Percentiles rank a stretch among this genome's conserved stretches.
Conservation (phyloP, 192 early-diverging fungal species). For the Backusella tuberculispora region DNA sequence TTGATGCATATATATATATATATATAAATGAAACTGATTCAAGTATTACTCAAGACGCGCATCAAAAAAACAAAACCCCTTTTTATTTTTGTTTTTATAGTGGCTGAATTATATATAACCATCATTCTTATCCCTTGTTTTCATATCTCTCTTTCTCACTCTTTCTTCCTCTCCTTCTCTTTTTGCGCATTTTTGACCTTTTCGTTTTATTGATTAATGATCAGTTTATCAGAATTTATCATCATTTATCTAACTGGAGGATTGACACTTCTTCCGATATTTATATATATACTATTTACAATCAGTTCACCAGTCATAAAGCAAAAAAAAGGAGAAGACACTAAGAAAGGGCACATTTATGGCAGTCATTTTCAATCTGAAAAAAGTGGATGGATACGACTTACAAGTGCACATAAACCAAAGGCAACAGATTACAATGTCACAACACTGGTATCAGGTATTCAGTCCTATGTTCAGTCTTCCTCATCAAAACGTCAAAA, state of each 20-base stretch:
- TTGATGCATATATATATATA: background rate
- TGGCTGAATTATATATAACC: background rate
- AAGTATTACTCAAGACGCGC: background rate
- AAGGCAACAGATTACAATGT: background rate
- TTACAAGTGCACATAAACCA: slow-evolving; percentile 19
- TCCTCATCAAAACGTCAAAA: slow-evolving; percentile 1
- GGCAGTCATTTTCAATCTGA: background rate
- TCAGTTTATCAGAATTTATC: background rate
- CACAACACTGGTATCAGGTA: slow-evolving; percentile 5
- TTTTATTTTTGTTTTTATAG: background rate
- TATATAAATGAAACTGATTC: background rate
- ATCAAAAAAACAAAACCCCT: background rate
- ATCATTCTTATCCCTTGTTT: background rate
- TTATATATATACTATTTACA: slow-evolving; percentile 10
- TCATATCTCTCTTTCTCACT: background rate
- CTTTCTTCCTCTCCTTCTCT: background rate
- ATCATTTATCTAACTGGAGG: slow-evolving; percentile 16
- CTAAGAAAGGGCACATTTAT: background rate
- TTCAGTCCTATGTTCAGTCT: slow-evolving; percentile 19
- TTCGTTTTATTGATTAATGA: slow-evolving; percentile 8
- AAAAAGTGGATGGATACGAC: slow-evolving; percentile 19
- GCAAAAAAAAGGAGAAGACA: background rate
- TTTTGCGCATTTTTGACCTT: background rate
- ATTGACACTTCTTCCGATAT: slow-evolving; percentile 17
- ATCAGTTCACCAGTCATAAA: background rate